phyloP scores from a whole-genome alignment of 371 early-diverging fungal species.

The Sanchytrium tribonematis region DNA sequence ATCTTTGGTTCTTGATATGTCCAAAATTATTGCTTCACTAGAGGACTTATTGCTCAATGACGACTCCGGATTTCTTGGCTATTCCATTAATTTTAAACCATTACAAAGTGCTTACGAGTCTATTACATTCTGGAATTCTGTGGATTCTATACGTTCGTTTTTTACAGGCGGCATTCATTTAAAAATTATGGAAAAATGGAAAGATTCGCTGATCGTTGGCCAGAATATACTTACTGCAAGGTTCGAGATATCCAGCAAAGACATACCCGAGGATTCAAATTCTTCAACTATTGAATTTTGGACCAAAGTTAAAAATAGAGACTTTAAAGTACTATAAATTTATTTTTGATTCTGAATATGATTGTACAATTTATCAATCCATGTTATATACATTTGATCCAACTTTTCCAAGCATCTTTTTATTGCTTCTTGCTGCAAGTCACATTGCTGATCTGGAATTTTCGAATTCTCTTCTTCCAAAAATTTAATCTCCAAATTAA shows the following conservation, averaged over 20 bases:
- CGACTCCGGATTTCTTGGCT: not conserved
- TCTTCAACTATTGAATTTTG: not conserved
- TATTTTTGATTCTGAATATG: no score
- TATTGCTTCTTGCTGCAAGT: no score
- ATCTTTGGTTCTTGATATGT: not conserved
- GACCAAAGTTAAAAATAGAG: not conserved
- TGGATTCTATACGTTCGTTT: not conserved
- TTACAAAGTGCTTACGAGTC: not conserved
- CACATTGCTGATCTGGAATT: no score
- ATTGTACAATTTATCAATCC: no score
- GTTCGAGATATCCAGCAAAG: not conserved
- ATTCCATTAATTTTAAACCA: not conserved
- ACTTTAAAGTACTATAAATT: no score
- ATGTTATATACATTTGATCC: no score
- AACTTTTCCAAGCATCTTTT: no score
- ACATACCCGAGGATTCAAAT: not conserved
- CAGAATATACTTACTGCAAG: not conserved
- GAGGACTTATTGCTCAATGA: not conserved
- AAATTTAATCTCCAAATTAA: no score
- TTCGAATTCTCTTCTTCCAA: no score
- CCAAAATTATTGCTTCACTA: not conserved
- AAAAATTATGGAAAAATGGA: not conserved
- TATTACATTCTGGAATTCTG: not conserved
- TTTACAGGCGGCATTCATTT: not conserved
- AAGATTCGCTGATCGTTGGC: not conserved